phyloP scores from a whole-genome alignment of 306 rosid species.

The Vicia villosa region DNA sequence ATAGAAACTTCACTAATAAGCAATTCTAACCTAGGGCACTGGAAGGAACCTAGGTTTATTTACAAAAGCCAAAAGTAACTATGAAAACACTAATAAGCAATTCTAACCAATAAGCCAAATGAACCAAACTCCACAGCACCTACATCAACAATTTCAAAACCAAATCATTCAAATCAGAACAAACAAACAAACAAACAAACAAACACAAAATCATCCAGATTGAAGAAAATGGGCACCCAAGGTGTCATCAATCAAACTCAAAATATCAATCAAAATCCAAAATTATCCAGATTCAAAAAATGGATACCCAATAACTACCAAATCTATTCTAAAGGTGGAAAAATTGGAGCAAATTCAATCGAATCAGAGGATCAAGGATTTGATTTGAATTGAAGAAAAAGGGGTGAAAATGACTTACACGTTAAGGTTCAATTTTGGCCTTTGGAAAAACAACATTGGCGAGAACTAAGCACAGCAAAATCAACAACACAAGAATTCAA shows the following conservation, averaged over 20 bases:
- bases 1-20: constrained; percentile 20
- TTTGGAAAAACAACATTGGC: constrained; percentile 61
- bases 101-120: constrained; percentile 39
- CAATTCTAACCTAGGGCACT: too few relatives aligned
- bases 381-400: constrained; percentile 22
- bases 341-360: constrained; percentile 21
- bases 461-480: constrained; percentile 54
- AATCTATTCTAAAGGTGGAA: constrained; percentile 15
- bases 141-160: constrained; percentile 36
- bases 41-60: constrained; percentile 26
- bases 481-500: constrained; percentile 37
- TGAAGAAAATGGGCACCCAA: constrained; percentile 15
- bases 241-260: neutral
- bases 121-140: constrained; percentile 23
- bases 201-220: constrained; percentile 25
- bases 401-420: constrained; percentile 46
- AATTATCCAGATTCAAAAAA: constrained; percentile 18
- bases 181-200: constrained; percentile 30
- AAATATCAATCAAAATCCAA: constrained; percentile 31
- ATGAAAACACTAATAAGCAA: constrained; percentile 15
- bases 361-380: constrained; percentile 35
- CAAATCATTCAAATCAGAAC: constrained; percentile 24
- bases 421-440: constrained; percentile 49
- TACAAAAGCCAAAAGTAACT: constrained; percentile 29
- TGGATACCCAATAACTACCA: constrained; percentile 31